Percentiles rank a stretch among this genome's conserved stretches.
phyloP scores from a whole-genome alignment of 306 rosid species.

The Cucurbita maxima region DNA sequence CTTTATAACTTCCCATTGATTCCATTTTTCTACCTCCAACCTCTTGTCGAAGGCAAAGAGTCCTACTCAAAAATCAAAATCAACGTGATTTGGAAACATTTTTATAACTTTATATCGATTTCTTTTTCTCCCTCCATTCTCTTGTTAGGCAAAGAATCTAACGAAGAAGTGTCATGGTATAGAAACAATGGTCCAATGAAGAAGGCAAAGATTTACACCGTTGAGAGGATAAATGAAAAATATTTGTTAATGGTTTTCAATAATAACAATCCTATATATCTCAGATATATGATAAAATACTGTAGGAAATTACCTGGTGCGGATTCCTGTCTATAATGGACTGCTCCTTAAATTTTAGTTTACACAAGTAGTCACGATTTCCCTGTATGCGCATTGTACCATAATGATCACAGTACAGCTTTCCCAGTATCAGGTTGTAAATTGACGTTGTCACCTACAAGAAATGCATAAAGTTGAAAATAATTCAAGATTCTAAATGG shows the following conservation, averaged over 20 bases:
- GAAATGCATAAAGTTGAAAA: constrained; percentile 11
- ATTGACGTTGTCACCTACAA: constrained; percentile 91
- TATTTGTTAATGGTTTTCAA: background rate
- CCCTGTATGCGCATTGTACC: constrained; percentile 97
- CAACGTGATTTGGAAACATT: background rate
- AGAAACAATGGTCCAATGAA: background rate
- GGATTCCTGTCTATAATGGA: constrained; percentile 97
- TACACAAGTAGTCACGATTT: constrained; percentile 67
- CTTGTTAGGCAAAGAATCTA: background rate
- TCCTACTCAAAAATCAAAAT: background rate
- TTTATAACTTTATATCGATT: background rate
- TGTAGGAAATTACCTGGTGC: constrained; percentile 53
- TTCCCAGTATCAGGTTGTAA: constrained; percentile 94
- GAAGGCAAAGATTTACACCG: background rate
- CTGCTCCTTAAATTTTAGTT: constrained; percentile 92
- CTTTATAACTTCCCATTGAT: background rate
- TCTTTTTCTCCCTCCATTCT: background rate
- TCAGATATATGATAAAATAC: background rate
- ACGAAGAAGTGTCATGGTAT: background rate
- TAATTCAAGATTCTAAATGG: constrained; percentile 7
- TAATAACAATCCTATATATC: background rate
- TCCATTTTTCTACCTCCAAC: background rate
- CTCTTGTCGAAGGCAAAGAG: background rate
- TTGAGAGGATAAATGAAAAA: background rate
- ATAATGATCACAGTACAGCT: constrained; percentile 92